These are phyloP conservation scores for Mycena albidolilacea DNA, from an alignment of 768 basidiomycete species.

Conservation along the genomic window DNA sequence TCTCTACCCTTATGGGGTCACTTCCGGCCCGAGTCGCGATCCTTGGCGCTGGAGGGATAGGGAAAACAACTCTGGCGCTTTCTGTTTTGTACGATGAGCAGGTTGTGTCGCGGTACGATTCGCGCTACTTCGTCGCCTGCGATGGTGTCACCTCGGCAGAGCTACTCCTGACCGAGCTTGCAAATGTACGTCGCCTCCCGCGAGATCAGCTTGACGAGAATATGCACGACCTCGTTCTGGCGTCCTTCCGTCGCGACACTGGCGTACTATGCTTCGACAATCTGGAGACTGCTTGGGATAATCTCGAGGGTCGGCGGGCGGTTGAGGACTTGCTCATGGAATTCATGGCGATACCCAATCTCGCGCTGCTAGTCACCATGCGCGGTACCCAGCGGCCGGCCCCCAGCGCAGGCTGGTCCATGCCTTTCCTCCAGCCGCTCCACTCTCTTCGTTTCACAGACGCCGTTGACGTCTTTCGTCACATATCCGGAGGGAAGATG, in stretches of 20 bases:
- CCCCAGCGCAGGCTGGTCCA: slow-evolving; percentile 36
- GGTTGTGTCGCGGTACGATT: slow-evolving; percentile 32
- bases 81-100: slow-evolving; percentile 33
- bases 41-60: slow-evolving; percentile 37
- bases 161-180: slow-evolving; percentile 40
- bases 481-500: slow-evolving; percentile 38
- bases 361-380: slow-evolving; percentile 36
- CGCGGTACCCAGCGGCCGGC: slow-evolving; percentile 39
- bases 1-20: slow-evolving; percentile 21
- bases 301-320: slow-evolving; percentile 24
- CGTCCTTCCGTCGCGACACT: slow-evolving; percentile 26
- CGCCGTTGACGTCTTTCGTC: slow-evolving; percentile 35
- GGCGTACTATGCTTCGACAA: slow-evolving; percentile 40
- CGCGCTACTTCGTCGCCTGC: slow-evolving; percentile 40
- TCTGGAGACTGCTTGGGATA: slow-evolving; percentile 39
- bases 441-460: slow-evolving; percentile 35
- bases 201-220: slow-evolving; percentile 39
- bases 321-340: slow-evolving; percentile 38
- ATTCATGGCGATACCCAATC: slow-evolving; percentile 30
- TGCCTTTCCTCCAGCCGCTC: slow-evolving; percentile 34
- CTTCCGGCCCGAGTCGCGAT: slow-evolving; percentile 35
- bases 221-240: slow-evolving; percentile 39
- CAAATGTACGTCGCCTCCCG: slow-evolving; percentile 38
- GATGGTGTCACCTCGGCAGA: slow-evolving; percentile 40
- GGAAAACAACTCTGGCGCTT: slow-evolving; percentile 34